Conservation (phyloP, 2,329 filamentous ascomycete genomes). For the Capronia epimyces region DNA sequence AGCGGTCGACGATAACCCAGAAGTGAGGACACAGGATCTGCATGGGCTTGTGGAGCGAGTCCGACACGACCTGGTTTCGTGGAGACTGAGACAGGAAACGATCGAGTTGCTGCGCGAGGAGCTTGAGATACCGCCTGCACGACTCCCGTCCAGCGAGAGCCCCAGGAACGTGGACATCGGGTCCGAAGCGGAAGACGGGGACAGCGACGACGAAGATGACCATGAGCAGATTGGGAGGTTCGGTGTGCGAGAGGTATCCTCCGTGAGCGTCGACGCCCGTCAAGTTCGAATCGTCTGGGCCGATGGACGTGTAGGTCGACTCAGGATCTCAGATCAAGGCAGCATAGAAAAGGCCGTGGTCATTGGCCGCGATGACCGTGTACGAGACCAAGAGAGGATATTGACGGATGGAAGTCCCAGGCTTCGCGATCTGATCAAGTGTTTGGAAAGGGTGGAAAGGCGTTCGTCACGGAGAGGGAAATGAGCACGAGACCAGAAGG, state of each 20-base stretch:
- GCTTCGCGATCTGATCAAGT: neutral
- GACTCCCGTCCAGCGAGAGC: neutral
- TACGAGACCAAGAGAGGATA: slow-evolving; percentile 12
- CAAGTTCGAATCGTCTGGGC: slow-evolving; percentile 43
- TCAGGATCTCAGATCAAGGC: slow-evolving; percentile 40
- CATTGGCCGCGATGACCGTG: slow-evolving; percentile 31
- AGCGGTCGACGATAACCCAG: neutral
- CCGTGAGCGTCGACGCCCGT: slow-evolving; percentile 37
- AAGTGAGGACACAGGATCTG: slow-evolving; percentile 34
- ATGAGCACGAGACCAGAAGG: neutral
- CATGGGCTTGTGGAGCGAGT: slow-evolving; percentile 36
- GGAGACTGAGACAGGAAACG: slow-evolving; percentile 39
- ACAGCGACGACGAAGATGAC: neutral
- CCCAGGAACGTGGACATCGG: no score
- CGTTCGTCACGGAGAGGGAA: neutral
- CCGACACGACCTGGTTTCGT: slow-evolving; percentile 39
- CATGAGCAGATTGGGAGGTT: slow-evolving; percentile 23
- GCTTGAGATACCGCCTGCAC: slow-evolving; percentile 13
- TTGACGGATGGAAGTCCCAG: slow-evolving; percentile 1
- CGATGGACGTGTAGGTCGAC: slow-evolving; percentile 41
- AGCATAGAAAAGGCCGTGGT: slow-evolving; percentile 41
- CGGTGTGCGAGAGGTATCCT: slow-evolving; percentile 35
- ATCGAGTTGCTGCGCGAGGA: slow-evolving; percentile 29
- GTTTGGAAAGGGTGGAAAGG: neutral
- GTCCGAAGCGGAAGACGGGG: neutral